Evolutionary conservation across 495 filamentous ascomycete species (phyloP), one percentile per base, ranked within the genome.

Genomic region (Xylaria grammica): DNA sequence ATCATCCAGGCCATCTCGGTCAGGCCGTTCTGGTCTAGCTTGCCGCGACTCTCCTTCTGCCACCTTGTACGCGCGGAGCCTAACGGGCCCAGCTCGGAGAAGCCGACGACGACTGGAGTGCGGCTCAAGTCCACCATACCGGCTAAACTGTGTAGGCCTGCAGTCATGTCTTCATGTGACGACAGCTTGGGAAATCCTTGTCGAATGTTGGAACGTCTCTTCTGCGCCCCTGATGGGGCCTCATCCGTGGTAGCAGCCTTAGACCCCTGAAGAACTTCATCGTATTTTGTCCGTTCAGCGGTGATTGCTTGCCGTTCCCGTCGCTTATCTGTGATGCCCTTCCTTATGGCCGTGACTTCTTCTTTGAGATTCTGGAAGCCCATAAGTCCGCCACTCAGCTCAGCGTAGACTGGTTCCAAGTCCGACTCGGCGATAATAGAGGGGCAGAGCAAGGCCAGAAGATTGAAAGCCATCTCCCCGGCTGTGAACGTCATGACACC

Each of bases 1-100:
- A 95, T 96, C 70, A 96, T 91, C 92, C 92, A 96, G 10, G 92
- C 91, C 90, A 96, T 92, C 74, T 96, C 92, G 56, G 94, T 88
- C 65, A 92, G 94, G 2, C 92, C 92, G 72, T 96, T 92, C 20
- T 94, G 86, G 20, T 92, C 94, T 77, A 96, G 93, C 66, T 92
- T 82, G 64, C 93, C 92, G 67, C 89, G 85, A 26, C 91, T 89
- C 75, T 96, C 92, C 91, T 94, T 96, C 76, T 96, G 91, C 92
- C 92, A 96, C 48, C 92, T 86, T 46, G 92, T 96, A 58, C 92
- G 87, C 0, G 92, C 91, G 75, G 94, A 96, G 78, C 92, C 92
- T 91, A 92, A 95, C 0, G 92, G 92, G 38, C 92, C 92, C 62
- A 96, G 85, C 74, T 96, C 92, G 29, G 92, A 82, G 76, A 96